Evolutionary conservation across 805 yeast genomes (phyloP).

Genomic region (Wickerhamomyces kurtzmanii): DNA sequence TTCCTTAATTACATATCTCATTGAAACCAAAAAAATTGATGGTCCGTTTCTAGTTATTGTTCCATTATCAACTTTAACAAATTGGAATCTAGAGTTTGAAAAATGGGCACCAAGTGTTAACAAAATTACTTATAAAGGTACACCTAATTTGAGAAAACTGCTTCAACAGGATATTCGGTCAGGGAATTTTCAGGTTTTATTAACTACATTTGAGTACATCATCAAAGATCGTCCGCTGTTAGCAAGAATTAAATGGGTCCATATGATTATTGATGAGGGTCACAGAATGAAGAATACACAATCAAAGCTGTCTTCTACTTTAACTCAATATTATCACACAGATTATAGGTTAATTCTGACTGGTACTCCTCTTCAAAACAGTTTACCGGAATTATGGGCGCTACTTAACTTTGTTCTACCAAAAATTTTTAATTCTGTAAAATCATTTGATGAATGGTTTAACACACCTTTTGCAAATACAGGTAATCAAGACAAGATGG

Average conservation of each 20-base stretch:
- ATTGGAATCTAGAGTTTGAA: slow-evolving; percentile 80
- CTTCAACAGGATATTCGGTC: slow-evolving; percentile 53
- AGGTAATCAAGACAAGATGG: slow-evolving; percentile 73
- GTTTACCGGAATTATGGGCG: slow-evolving; percentile 82
- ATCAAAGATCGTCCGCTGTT: slow-evolving; percentile 68
- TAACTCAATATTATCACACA: slow-evolving; percentile 63
- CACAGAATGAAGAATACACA: slow-evolving; percentile 79
- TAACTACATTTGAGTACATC: slow-evolving; percentile 77
- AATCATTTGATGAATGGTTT: slow-evolving; percentile 85
- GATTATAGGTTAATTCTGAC: slow-evolving; percentile 73
- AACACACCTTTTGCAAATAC: slow-evolving; percentile 84
- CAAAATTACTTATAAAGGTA: slow-evolving; percentile 68
- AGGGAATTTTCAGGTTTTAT: slow-evolving; percentile 66
- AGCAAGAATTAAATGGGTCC: slow-evolving; percentile 65
- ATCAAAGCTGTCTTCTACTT: slow-evolving; percentile 64
- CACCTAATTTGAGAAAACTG: slow-evolving; percentile 60
- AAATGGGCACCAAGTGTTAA: slow-evolving; percentile 82
- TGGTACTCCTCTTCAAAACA: slow-evolving; percentile 84
- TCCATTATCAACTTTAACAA: slow-evolving; percentile 75
- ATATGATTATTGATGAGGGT: slow-evolving; percentile 88
- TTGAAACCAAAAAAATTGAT: slow-evolving; percentile 53
- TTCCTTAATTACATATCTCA: slow-evolving; percentile 61
- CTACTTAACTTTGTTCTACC: slow-evolving; percentile 74
- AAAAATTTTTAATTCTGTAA: slow-evolving; percentile 75
- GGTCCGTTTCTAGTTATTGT: slow-evolving; percentile 75